Conservation (phyloP, 257 asterid species). For the Cruciata laevipes region DNA sequence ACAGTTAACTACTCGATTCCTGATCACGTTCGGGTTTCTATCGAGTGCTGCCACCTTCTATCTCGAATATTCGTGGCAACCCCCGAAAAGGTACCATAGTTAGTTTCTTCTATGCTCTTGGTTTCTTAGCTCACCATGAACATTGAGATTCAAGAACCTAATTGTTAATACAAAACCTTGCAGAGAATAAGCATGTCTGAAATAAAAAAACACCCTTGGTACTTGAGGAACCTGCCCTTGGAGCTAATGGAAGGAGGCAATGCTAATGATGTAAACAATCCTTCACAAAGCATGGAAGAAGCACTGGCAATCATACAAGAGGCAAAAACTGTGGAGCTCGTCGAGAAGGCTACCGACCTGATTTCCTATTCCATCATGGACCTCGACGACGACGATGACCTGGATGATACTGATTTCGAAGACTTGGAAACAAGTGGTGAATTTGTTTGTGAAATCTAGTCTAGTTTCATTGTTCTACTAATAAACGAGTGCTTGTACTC, state of each 20-base stretch:
- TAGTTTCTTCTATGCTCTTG: neutral
- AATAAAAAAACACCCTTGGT: slow-evolving; percentile 37
- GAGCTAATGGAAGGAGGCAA: slow-evolving; percentile 35
- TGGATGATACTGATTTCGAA: slow-evolving; percentile 31
- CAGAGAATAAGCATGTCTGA: slow-evolving; percentile 40
- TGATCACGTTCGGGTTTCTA: slow-evolving; percentile 24
- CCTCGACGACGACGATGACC: slow-evolving; percentile 18
- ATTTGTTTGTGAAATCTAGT: slow-evolving; percentile 24
- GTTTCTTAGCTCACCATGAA: neutral
- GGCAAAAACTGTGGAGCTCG: slow-evolving; percentile 21
- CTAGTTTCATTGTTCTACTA: slow-evolving; percentile 4
- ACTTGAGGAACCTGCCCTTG: slow-evolving; percentile 30
- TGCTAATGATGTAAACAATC: slow-evolving; percentile 27
- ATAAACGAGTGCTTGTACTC: neutral
- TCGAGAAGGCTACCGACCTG: neutral
- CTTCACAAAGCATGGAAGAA: slow-evolving; percentile 37
- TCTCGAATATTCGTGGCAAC: slow-evolving; percentile 32
- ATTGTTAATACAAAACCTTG: neutral
- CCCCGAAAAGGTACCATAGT: slow-evolving; percentile 31
- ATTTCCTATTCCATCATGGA: slow-evolving; percentile 29
- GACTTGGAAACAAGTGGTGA: slow-evolving; percentile 33
- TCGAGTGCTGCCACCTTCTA: slow-evolving; percentile 32
- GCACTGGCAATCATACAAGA: slow-evolving; percentile 28
- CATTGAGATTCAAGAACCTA: neutral
- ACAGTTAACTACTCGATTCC: slow-evolving; percentile 32